Base-by-base conservation (phyloP, 441 rosid genomes). In the Pelargonium citronellum region DNA sequence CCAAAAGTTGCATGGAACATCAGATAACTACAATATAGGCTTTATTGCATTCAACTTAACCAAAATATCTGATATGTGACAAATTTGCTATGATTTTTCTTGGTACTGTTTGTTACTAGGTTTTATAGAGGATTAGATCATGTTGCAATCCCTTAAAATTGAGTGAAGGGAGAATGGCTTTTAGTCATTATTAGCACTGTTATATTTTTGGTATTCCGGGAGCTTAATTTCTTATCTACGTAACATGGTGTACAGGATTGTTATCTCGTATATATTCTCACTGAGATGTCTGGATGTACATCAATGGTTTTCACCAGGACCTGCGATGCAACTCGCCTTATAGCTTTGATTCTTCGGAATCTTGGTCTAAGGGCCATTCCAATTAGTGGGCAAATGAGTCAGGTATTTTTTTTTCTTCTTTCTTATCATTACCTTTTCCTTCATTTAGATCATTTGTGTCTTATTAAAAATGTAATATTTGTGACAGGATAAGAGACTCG, bases 251-350 rank as follows among this genome's bases (percentile, higher is more conserved):
- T 78, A 53, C 87, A 95, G 99, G 98, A 95, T 41, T 88, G 96
- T 81, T 95, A 95, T 79, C 99, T 95, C 71, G 93, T 92, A n/a
- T 88, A 89, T 75, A 80, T 92, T 80, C 84, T 92, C 78, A 84
- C 84, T 19, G 91, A 89, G 80, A 89, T 80, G 86, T 78, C 96
- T 63, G 89, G 82, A 49, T 84, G 84, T 75, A 89, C 96, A 12
- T 79, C 91, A 12, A 95, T 95, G 99, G 92, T 95, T 67, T 95
- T 95, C 78, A 89, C 99, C 46, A 86, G 98, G 63, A 95, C 99
- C 16, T 92, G 98, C 69, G 97, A 90, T 76, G 87, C 93, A 73
- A 92, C 99, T 68, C 87, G 78, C 57, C 79, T 87, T 76, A 74
- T 95, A 76, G 90, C 98, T 44, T 74, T 82, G 79, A 49, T 88